Evolutionary conservation across 2,329 filamentous ascomycete species (phyloP).

Genomic region (Cercospora sesami): DNA sequence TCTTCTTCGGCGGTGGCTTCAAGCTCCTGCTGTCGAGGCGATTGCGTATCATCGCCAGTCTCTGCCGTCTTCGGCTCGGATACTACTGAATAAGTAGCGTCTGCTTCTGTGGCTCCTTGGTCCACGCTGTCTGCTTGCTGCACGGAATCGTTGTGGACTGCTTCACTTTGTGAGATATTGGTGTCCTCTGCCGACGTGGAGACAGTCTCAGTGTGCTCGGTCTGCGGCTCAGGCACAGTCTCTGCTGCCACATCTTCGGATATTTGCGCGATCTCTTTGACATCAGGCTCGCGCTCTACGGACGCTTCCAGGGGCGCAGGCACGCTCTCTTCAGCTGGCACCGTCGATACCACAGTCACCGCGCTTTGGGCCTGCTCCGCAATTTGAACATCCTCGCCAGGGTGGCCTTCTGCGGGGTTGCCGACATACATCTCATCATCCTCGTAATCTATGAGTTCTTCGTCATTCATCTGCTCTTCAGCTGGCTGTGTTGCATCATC

Average conservation of each 20-base stretch:
- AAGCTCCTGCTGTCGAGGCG: neutral
- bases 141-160: neutral
- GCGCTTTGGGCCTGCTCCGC: neutral
- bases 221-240: neutral
- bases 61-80: neutral
- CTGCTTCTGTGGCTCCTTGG: neutral
- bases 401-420: constrained; percentile 6
- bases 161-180: neutral
- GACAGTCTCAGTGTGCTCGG: neutral
- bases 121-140: neutral
- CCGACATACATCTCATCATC: constrained; percentile 35
- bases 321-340: constrained; percentile 12
- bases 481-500: constrained; percentile 16
- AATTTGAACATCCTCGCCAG: constrained; percentile 11
- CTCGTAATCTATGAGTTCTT: constrained; percentile 43
- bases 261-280: constrained; percentile 26
- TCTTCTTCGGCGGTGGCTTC: neutral
- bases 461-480: constrained; percentile 29
- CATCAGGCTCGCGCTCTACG: constrained; percentile 17
- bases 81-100: neutral
- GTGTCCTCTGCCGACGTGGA: neutral
- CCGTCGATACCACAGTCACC: neutral
- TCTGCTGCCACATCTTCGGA: constrained; percentile 19
- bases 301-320: constrained; percentile 3
- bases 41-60: neutral